phyloP scores from a whole-genome alignment of 768 basidiomycete genomes.

The Podaxis sp. region DNA sequence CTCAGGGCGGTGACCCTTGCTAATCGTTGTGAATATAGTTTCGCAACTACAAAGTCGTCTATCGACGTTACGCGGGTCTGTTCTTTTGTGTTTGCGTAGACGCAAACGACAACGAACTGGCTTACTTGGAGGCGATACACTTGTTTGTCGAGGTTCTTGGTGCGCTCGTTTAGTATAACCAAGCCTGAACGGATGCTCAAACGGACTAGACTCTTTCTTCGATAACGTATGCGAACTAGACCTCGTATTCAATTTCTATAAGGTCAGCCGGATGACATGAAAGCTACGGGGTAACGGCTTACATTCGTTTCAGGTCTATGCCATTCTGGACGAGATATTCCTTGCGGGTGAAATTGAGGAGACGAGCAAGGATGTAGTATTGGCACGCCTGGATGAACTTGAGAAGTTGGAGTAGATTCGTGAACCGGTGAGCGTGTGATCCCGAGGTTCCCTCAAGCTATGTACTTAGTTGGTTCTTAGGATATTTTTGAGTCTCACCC shows the following conservation, averaged over 20 bases:
- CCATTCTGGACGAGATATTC: constrained; percentile 97
- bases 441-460: neutral
- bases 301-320: constrained; percentile 71
- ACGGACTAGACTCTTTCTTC: constrained; percentile 84
- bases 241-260: constrained; percentile 99
- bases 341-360: constrained; percentile 98
- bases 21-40: constrained; percentile 54
- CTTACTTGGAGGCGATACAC: constrained; percentile 96
- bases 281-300: constrained; percentile 1
- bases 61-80: constrained; percentile 93
- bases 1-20: constrained; percentile 12
- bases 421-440: neutral
- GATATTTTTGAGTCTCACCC: neutral
- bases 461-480: neutral
- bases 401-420: constrained; percentile 83
- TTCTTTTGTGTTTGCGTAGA: constrained; percentile 99
- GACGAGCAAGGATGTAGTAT: constrained; percentile 94
- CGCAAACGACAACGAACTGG: constrained; percentile 97
- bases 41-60: constrained; percentile 96
- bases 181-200: neutral
- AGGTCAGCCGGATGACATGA: constrained; percentile 44
- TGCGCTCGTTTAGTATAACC: constrained; percentile 36
- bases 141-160: constrained; percentile 97
- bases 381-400: constrained; percentile 85
- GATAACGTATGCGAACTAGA: constrained; percentile 99